Evolutionary conservation across 192 early-diverging fungal species (phyloP).

Genomic region (Linnemannia hyalina): DNA sequence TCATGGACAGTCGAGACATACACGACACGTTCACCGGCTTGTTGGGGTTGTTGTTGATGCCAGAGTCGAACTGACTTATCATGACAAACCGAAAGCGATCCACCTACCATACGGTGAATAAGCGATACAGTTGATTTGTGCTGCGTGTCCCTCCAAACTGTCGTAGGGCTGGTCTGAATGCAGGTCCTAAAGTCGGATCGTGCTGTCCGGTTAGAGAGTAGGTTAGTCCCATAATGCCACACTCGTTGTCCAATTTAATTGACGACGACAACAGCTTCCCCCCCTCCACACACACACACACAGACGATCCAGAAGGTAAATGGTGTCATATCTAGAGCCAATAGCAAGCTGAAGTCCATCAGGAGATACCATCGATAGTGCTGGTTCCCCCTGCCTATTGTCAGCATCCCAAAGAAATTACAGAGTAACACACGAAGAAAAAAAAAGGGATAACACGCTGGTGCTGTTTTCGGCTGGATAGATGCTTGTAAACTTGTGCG

Average conservation of each 20-base stretch:
- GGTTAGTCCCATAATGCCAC: neutral
- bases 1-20: neutral
- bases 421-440: no score
- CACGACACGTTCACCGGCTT: neutral
- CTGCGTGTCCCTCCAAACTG: neutral
- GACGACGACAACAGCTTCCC: neutral
- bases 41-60: neutral
- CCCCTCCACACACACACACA: no score
- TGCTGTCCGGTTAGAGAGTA: neutral
- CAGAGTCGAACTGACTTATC: neutral
- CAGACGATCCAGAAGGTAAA: neutral
- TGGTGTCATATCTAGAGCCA: neutral
- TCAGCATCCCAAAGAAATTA: neutral
- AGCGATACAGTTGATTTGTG: neutral
- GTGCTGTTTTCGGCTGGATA: no score
- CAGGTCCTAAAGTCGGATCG: neutral
- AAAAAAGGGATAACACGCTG: no score
- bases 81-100: neutral
- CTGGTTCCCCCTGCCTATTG: neutral
- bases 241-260: neutral
- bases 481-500: no score
- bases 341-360: neutral
- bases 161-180: neutral
- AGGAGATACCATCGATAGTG: neutral
- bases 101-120: neutral